Evolutionary conservation across 2,329 filamentous ascomycete genomes (phyloP).

Genomic region (Paecilomyces variotii): DNA sequence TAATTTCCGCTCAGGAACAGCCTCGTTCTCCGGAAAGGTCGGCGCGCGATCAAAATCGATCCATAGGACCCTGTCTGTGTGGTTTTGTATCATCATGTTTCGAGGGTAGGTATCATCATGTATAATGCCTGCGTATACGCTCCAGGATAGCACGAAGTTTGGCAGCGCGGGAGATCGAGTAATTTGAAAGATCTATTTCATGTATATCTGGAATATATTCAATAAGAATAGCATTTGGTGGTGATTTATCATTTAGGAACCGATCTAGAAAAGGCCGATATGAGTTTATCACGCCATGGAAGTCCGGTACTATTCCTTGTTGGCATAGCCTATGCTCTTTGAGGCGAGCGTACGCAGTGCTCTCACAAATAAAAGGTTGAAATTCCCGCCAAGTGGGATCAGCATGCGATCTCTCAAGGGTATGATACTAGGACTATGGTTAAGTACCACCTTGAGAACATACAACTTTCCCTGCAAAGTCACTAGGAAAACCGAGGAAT

Average conservation of each 20-base stretch:
- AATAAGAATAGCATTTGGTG: conserved; percentile 9
- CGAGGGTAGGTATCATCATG: conserved; percentile 9
- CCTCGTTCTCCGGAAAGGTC: conserved; percentile 3
- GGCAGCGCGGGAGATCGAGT: conserved; percentile 1
- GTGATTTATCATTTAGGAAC: conserved; percentile 9
- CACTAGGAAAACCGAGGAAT: conserved; percentile 9
- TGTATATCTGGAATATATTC: conserved; percentile 10
- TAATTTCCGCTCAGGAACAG: background rate
- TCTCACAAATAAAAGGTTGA: conserved; percentile 10
- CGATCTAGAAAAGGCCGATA: conserved; percentile 1
- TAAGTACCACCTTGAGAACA: conserved; percentile 11
- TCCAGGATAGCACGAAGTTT: conserved; percentile 8
- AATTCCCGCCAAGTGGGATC: conserved; percentile 8
- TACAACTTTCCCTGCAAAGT: conserved; percentile 3
- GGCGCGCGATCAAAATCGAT: conserved; percentile 11
- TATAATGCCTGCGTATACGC: conserved; percentile 7
- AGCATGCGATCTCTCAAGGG: background rate
- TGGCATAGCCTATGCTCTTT: conserved; percentile 8
- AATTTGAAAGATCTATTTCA: conserved; percentile 8
- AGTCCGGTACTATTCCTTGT: conserved; percentile 1
- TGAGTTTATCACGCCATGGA: conserved; percentile 2
- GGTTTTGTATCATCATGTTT: conserved; percentile 10
- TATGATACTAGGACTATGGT: conserved; percentile 7
- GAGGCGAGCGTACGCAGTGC: conserved; percentile 10
- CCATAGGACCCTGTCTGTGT: conserved; percentile 7